Base-by-base conservation (phyloP, 2,329 filamentous ascomycete genomes). In the Raffaelea arxii region DNA sequence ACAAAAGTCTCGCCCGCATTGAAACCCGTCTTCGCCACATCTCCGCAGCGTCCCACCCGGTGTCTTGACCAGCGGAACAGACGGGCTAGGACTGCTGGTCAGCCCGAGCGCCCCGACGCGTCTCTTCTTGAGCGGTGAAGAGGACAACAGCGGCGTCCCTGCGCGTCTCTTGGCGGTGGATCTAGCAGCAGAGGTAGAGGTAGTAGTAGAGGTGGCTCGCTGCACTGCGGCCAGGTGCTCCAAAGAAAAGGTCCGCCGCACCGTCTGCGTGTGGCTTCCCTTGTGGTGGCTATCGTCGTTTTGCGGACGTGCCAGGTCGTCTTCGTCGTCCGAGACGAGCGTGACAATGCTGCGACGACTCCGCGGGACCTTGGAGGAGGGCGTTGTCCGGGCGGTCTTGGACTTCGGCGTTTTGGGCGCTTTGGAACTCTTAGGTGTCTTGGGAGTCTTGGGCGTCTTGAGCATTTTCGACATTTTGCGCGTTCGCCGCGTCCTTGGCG, bases 1-100 rank as follows among this genome's bases (percentile, higher is more conserved):
- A 59, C 78, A 82, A 61, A 80, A 81, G 50, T 76, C 70, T 46
- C 72, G 65, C 4, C 69, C 70, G 50, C 78, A 82, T 16, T 61
- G 63, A 56, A 74, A 80, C 12, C 73, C 77, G 52, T 70, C 68
- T 51, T 73, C 62, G 4, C 78, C 78, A 49, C 78, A 82, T 14
- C 64, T 64, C 44, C 72, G 64, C 53, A 66, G 53, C 14, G 69
- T 68, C 1, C 75, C 75, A 2, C 73, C 68, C 0, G 74, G 74
- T 10, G 74, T 77, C 52, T 63, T 63, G 4, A 67, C 55, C 25
- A 63, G 51, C 23, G 56, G 57, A 12, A 44, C 53, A 24, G 43
- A 49, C 41, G 51, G 51, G 39, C 57, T 59, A 4, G 47, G 30
- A 6, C 25, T 47, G n/a, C n/a, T n/a, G n/a, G n/a, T n/a, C n/a